These are phyloP conservation scores for Diaporthe vaccinii DNA, from an alignment of 2,329 filamentous ascomycete genomes.

Conservation along the genomic window DNA sequence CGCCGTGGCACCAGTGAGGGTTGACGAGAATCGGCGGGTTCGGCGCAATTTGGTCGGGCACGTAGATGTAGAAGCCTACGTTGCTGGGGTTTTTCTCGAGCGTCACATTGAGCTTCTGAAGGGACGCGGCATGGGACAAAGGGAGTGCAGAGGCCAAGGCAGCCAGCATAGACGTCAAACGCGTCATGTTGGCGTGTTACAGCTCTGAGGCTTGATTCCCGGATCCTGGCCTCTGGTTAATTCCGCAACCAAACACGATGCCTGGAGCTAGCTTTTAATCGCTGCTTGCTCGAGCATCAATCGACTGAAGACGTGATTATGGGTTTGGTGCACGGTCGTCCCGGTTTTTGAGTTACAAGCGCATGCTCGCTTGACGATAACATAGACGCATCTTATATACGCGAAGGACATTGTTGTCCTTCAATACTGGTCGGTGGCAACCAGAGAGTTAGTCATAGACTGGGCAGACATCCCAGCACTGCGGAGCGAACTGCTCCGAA, in stretches of 20 bases:
- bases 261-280: not conserved
- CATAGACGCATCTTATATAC: not conserved
- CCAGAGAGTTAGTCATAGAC: not conserved
- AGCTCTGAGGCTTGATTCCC: not conserved
- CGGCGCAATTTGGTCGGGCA: constrained; percentile 56
- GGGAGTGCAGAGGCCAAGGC: not conserved
- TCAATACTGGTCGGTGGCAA: not conserved
- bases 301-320: too few relatives aligned
- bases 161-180: constrained; percentile 11
- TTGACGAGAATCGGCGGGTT: constrained; percentile 67
- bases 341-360: not conserved
- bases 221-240: too few relatives aligned
- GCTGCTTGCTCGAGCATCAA: not conserved
- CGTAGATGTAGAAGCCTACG: constrained; percentile 66
- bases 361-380: not conserved
- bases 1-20: constrained; percentile 70
- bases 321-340: too few relatives aligned
- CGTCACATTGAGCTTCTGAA: constrained; percentile 45
- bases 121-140: constrained; percentile 44
- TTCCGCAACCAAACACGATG: not conserved
- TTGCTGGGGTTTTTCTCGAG: constrained; percentile 64
- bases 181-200: not conserved
- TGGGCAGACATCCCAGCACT: constrained; percentile 14
- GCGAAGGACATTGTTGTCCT: not conserved
- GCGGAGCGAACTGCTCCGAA: constrained; percentile 23